A percentile compares a stretch with the other conserved stretches of the same genome.
Conservation (phyloP, 2,329 filamentous ascomycete genomes). For the Penicillium sp. region DNA sequence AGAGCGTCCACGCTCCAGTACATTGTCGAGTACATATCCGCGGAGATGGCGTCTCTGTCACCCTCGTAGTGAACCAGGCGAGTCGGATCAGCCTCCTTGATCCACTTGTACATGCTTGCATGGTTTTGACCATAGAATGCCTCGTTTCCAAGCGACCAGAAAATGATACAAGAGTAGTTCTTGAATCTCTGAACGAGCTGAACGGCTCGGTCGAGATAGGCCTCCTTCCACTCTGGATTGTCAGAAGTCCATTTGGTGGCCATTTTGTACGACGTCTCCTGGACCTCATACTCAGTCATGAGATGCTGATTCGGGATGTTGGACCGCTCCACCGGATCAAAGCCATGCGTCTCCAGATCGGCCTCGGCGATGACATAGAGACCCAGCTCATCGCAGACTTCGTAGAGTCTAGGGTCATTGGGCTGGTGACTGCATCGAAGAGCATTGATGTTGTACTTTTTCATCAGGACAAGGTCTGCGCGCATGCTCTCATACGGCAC, state of each 20-base stretch:
- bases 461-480: conserved; percentile 67
- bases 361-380: conserved; percentile 43
- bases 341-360: conserved; percentile 42
- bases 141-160: conserved; percentile 75
- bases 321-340: conserved; percentile 48
- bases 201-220: conserved; percentile 68
- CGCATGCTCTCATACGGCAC: conserved; percentile 65
- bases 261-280: conserved; percentile 38
- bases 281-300: conserved; percentile 57
- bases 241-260: conserved; percentile 56
- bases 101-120: conserved; percentile 66
- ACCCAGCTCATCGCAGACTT: conserved; percentile 39
- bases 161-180: conserved; percentile 69
- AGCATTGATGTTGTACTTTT: conserved; percentile 70
- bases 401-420: conserved; percentile 44
- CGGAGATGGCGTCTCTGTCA: conserved; percentile 59
- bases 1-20: conserved; percentile 50
- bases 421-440: conserved; percentile 67
- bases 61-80: conserved; percentile 69
- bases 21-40: conserved; percentile 71
- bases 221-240: conserved; percentile 49
- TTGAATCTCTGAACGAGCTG: conserved; percentile 70
- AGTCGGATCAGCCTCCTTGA: conserved; percentile 59
- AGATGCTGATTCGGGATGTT: conserved; percentile 51
- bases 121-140: conserved; percentile 72